Evolutionary conservation across 306 rosid genomes (phyloP), one percentile per base, ranked within the genome.

Genomic region (Calophaca sinica): DNA sequence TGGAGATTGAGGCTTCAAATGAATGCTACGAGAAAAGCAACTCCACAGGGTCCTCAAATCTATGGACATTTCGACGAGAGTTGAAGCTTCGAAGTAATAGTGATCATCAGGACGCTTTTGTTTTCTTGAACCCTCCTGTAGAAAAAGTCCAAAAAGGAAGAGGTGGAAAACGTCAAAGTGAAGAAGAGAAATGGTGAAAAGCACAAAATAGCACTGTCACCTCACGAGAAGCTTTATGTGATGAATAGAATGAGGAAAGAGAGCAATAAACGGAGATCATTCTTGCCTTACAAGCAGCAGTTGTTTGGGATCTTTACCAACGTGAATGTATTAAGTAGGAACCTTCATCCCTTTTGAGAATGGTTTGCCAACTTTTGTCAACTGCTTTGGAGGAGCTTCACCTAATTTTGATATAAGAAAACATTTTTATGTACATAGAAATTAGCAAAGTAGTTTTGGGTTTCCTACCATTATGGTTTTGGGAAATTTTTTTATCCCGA

Each of bases 181-280:
- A 51, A 51, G 9, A 51, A 51, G 57, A 9, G 31, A 51, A 51
- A 51, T 14, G 29, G 29, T 5, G 9, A 8, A 20, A 51, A 14
- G 13, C 3, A 6, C 57, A 14, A 14, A 15, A 5, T 3, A 6
- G 5, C 92, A 4, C 1, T 84, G 5, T 82, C 81, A 5, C 79
- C 82, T 11, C 96, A 88, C 73, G 88, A 85, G 68, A 84, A 57
- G 49, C 85, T 77, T 26, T 88, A 90, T 75, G 66, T 84, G 57
- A 77, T 42, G 69, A 85, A 78, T 12, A 83, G 85, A 72, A 86
- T 80, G 20, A 81, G 74, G 75, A 88, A 33, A 42, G 91, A 85
- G 5, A 85, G 31, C 32, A 81, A 80, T 3, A 88, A 76, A 68
- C 84, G 84, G 26, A 82, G 73, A 58, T 85, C 96, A 38, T 38